Conservation (phyloP, 2,329 filamentous ascomycete genomes). For the Lachnum nothofagi region DNA sequence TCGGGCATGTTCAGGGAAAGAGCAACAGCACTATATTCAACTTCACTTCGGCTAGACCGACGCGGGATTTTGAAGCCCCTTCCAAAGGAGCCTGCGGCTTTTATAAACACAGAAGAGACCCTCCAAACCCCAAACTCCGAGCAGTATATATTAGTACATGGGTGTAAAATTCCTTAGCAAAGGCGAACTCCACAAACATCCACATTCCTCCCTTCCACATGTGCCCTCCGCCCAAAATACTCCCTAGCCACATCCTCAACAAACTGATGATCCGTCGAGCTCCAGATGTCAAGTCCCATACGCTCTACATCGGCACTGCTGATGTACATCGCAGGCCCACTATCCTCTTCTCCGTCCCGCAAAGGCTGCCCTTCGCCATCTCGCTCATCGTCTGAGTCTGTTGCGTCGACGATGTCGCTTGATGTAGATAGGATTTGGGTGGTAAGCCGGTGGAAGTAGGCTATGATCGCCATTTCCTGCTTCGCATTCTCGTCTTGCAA, state of each 20-base stretch:
- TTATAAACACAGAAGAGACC: constrained; percentile 1
- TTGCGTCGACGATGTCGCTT: constrained; percentile 53
- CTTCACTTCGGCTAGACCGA: too few relatives aligned
- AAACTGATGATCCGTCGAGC: constrained; percentile 63
- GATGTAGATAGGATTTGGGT: constrained; percentile 58
- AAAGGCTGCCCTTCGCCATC: constrained; percentile 37
- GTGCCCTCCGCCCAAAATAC: constrained; percentile 62
- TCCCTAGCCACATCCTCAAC: constrained; percentile 55
- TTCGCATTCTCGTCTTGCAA: constrained; percentile 37
- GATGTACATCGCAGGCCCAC: constrained; percentile 43
- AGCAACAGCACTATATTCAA: too few relatives aligned
- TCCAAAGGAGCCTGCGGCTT: too few relatives aligned
- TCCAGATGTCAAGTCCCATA: constrained; percentile 78
- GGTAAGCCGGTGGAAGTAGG: constrained; percentile 76
- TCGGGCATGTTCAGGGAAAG: too few relatives aligned
- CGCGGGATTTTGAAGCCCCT: too few relatives aligned
- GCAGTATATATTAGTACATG: not conserved
- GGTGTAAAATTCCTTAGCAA: constrained; percentile 42
- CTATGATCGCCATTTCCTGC: constrained; percentile 65
- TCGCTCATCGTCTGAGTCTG: constrained; percentile 33
- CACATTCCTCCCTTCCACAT: constrained; percentile 63
- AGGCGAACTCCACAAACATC: constrained; percentile 71
- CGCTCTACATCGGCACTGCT: constrained; percentile 59
- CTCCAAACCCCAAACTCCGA: not conserved
- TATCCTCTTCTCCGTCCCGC: constrained; percentile 30